Evolutionary conservation across 306 rosid genomes (phyloP), one percentile per base, ranked within the genome.

Genomic region (Castanea crenata): DNA sequence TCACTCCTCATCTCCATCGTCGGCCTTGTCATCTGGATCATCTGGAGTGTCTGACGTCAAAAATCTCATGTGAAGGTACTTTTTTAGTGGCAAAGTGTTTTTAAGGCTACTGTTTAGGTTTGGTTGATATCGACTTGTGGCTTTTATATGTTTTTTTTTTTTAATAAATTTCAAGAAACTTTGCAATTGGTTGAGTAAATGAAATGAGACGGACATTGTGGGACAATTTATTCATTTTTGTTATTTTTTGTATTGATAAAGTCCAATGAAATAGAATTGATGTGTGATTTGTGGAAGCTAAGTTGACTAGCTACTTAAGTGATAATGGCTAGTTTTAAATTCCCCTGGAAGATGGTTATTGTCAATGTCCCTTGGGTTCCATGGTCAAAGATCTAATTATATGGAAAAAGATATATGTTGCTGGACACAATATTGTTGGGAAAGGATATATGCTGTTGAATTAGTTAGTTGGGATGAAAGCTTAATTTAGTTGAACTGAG

Each of bases 51-150:
- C 83, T 1, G 99, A 96, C 72, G 91, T 97, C 25, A 96, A 93
- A 84, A 96, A 96, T 83, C 85, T 93, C 19, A 94, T 18, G 94
- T 96, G 12, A 96, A 96, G 98, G 99, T 93, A 86, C 51, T 34
- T 29, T 67, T 83, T 51, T 51, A 57, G 59, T 34, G 55, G 62
- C 49, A 2, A 67, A 67, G 55, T 46, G 68, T 13, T 41, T 76
- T 20, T 63, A 63, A 76, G n/a, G 55, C 31, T 31, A 51, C 25
- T 35, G 46, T 16, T 69, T 13, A 12, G 31, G 52, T 57, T 74
- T 34, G 19, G 12, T 20, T 59, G 32, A 59, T 59, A 6, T 34
- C 16, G 2, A n/a, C 32, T 73, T 62, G 55, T 67, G n/a, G 11
- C 23, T 49, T 32, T 32, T 54, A 14, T 29, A 32, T 23, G 62